Conservation (phyloP, 306 rosid genomes). For the Crotalaria pallida region DNA sequence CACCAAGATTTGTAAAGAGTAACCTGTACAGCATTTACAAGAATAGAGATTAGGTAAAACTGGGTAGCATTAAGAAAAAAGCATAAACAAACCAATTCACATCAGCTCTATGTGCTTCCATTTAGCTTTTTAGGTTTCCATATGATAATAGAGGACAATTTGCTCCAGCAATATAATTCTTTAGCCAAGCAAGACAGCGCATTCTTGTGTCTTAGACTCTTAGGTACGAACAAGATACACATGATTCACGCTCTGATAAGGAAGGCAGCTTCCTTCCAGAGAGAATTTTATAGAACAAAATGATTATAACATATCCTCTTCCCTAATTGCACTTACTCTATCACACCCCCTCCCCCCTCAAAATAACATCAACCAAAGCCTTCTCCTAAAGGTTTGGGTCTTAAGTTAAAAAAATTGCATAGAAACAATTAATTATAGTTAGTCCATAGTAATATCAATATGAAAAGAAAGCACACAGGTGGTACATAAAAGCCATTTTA, state of each 20-base stretch:
- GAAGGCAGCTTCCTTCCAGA: not conserved
- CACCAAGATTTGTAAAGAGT: conserved; percentile 92
- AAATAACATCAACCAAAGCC: not conserved
- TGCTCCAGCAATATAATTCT: not conserved
- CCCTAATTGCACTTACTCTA: not conserved
- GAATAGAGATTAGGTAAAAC: conserved; percentile 11
- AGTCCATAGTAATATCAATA: not conserved
- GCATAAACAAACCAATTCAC: conserved; percentile 17
- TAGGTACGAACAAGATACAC: not conserved
- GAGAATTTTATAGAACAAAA: not conserved
- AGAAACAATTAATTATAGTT: not conserved
- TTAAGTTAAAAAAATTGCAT: conserved; percentile 4
- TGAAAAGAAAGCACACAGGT: conserved; percentile 8
- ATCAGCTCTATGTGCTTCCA: conserved; percentile 3
- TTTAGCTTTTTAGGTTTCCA: not conserved
- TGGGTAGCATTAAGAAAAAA: not conserved
- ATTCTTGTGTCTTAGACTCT: not conserved
- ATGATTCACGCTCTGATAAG: not conserved
- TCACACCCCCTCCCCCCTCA: not conserved
- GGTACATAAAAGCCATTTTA: not conserved
- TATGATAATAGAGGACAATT: not conserved
- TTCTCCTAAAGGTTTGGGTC: not conserved
- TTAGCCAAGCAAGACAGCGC: conserved; percentile 3
- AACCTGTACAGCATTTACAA: conserved; percentile 52
- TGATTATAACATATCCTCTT: not conserved